These are phyloP conservation scores for Jackrogersella minutella DNA, from an alignment of 495 filamentous ascomycete genomes.

Conservation along the genomic window DNA sequence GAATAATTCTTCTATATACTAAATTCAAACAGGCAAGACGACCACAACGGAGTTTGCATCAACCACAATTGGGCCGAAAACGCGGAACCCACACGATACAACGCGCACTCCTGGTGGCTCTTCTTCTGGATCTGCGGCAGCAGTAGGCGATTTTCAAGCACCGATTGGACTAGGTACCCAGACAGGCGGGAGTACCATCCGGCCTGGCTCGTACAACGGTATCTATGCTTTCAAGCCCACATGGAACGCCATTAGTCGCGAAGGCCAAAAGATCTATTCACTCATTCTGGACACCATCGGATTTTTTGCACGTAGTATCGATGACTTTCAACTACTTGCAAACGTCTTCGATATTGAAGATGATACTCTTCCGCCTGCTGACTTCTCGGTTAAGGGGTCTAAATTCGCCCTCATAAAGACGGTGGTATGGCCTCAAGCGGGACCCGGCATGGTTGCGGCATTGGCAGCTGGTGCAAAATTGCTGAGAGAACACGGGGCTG, in stretches of 20 bases:
- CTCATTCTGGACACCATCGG: slow-evolving; percentile 62
- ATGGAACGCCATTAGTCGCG: slow-evolving; percentile 61
- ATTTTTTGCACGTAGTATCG: slow-evolving; percentile 56
- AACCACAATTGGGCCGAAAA: slow-evolving; percentile 45
- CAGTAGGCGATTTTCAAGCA: slow-evolving; percentile 60
- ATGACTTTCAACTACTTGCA: slow-evolving; percentile 59
- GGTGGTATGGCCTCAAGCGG: slow-evolving; percentile 56
- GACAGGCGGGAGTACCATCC: slow-evolving; percentile 59
- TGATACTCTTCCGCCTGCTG: slow-evolving; percentile 46
- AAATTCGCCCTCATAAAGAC: slow-evolving; percentile 60
- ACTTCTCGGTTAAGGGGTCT: slow-evolving; percentile 49
- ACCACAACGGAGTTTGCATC: slow-evolving; percentile 62
- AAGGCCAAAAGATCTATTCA: slow-evolving; percentile 59
- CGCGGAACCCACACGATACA: slow-evolving; percentile 58
- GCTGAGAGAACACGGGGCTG: slow-evolving; percentile 51
- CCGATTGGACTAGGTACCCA: slow-evolving; percentile 60
- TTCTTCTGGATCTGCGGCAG: slow-evolving; percentile 61
- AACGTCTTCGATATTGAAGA: slow-evolving; percentile 59
- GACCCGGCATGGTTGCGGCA: slow-evolving; percentile 55
- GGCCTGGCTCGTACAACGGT: slow-evolving; percentile 64
- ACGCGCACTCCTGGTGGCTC: slow-evolving; percentile 62
- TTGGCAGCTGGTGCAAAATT: slow-evolving; percentile 51
- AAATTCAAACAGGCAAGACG: slow-evolving; percentile 47
- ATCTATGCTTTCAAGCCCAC: slow-evolving; percentile 66
- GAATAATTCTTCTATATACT: not conserved